Evolutionary conservation across 2,329 filamentous ascomycete species (phyloP), one percentile per base, ranked within the genome.

Genomic region (Ophiognomonia clavigignenti-juglandacearum): DNA sequence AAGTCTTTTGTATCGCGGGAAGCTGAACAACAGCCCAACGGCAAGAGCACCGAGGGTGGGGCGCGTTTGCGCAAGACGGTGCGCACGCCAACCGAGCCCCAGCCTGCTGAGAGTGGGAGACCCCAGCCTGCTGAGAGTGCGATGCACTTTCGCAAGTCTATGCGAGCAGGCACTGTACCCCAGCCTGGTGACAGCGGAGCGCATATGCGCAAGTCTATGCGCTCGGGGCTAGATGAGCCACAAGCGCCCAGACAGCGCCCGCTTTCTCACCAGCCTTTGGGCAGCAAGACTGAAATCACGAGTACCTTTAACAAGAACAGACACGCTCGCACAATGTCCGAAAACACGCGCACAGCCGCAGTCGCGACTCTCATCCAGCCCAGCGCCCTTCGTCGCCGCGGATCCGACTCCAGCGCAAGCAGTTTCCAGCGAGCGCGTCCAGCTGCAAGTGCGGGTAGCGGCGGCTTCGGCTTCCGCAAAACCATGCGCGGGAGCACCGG

Each of bases 391-490:
- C 67, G 70, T 48, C 75, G 83, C 2, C 75, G 70, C 9, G 72
- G 69, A 16, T 86, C 83, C 0, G 80, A 82, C 54, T 83, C 78
- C 23, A 88, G 85, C 57, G 83, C 88, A 37, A 95, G 87, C 66
- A 95, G 88, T 61, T 96, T 96, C 69, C 85, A 80, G 59, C 83
- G 88, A 23, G 66, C 71, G 36, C 76, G 78, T 51, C 67, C 75
- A 31, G 61, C 68, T 43, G 22, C 34, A 14, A 61, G 64, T 6
- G 65, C 66, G n/a, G n/a, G n/a, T 34, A 65, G 72, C 36, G 73
- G 72, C 36, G 73, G 73, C 0, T 77, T 81, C 44, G 75, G 71
- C 1, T 88, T 95, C 72, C 83, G 83, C 48, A 77, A 73, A 43
- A 88, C 86, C 2, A 87, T 96, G 86, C 78, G 90, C 66, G 22